Base-by-base conservation (phyloP, 139 green algal species). In the Chlamydomonas asymmetrica region DNA sequence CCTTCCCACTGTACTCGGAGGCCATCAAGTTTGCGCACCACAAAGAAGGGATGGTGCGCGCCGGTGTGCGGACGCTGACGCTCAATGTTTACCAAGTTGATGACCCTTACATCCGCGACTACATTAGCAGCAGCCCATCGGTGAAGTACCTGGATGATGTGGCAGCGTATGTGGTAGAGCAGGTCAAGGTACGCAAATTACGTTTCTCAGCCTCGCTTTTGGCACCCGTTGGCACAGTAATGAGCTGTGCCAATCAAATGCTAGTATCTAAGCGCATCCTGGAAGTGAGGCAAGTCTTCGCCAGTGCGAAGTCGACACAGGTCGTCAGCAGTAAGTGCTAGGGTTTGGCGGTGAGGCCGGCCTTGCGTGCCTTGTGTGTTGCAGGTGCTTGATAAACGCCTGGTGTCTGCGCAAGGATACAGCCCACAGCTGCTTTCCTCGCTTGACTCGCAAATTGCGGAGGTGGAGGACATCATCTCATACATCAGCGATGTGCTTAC, bases 31-130 rank as follows among this genome's bases (percentile, higher is more conserved):
- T 99, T 66, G 90, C 96, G 20, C 87, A 93, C 73, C 91, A 98
- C 91, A 90, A 92, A 72, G 93, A 97, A 80, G 91, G 88, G 76
- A 98, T 98, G 96, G 96, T 99, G 39, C 86, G 96, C 4, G 95
- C 97, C 39, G 96, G 94, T 0, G 95, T 98, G 54, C 91, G 95
- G 37, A 99, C 95, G 2, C 82, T 98, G 16, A 98, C 96, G 2
- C 89, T 99, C 20, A 96, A 97, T 71, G 87, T 98, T 25, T 99
- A 95, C 82, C 88, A 70, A 41, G 90, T 98, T n/a, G 49, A 41
- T 1, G 91, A 97, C 48, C 69, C 87, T 0, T 71, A 78, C n/a
- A 87, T 98, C 29, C 80, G 88, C 34, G 48, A 68, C 2, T 96
- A 93, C 71, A 80, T 98, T 39, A 71, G 84, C 35, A 79, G 52